These are phyloP conservation scores for Amanita pallidorosea DNA, from an alignment of 768 basidiomycete species.

Conservation along the genomic window DNA sequence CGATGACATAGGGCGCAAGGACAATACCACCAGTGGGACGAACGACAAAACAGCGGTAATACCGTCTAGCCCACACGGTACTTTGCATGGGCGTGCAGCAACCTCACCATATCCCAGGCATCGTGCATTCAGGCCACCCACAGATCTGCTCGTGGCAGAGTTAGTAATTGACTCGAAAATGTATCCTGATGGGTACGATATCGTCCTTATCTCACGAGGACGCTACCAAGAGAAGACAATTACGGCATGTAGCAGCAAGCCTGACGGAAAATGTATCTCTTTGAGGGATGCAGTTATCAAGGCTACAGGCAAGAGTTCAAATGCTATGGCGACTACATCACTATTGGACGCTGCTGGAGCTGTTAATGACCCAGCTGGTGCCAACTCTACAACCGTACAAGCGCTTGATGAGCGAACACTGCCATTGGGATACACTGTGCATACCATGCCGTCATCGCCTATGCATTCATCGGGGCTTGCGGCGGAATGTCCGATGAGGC, in stretches of 20 bases:
- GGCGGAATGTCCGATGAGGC: slow-evolving; percentile 48
- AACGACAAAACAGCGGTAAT: not conserved
- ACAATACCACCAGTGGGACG: not conserved
- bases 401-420: slow-evolving; percentile 16
- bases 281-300: slow-evolving; percentile 7
- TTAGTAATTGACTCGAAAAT: slow-evolving; percentile 73
- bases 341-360: not conserved
- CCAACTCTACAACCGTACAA: slow-evolving; percentile 2
- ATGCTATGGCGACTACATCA: not conserved
- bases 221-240: slow-evolving; percentile 20
- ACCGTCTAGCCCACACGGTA: not conserved
- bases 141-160: slow-evolving; percentile 71
- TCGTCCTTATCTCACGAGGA: slow-evolving; percentile 33
- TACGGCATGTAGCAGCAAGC: slow-evolving; percentile 7
- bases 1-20: not conserved
- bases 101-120: slow-evolving; percentile 46
- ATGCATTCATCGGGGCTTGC: slow-evolving; percentile 61
- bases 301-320: slow-evolving; percentile 7
- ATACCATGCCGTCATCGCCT: slow-evolving; percentile 75
- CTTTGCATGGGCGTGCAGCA: slow-evolving; percentile 25
- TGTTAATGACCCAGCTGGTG: slow-evolving; percentile 1
- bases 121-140: slow-evolving; percentile 47
- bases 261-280: slow-evolving; percentile 21
- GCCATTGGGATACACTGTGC: slow-evolving; percentile 49
- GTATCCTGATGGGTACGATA: slow-evolving; percentile 66